phyloP scores from a whole-genome alignment of 805 yeast genomes.

The Kregervanrija pseudodelftensis region DNA sequence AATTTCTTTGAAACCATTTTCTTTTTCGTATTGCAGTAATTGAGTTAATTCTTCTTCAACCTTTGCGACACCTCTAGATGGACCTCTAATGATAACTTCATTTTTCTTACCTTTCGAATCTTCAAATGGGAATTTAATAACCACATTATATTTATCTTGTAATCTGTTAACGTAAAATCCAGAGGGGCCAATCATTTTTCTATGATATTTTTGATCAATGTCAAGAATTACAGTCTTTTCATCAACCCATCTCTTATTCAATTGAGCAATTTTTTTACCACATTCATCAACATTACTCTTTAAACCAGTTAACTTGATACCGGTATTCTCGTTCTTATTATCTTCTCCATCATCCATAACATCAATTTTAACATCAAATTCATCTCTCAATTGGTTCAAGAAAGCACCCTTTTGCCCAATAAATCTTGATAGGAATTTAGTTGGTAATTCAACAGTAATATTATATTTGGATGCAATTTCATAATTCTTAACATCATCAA shows the following conservation, averaged over 20 bases:
- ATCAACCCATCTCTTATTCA: slow-evolving; percentile 76
- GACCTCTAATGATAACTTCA: slow-evolving; percentile 75
- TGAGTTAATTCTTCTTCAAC: slow-evolving; percentile 82
- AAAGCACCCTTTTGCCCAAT: slow-evolving; percentile 87
- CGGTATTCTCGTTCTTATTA: slow-evolving; percentile 35
- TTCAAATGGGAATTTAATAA: slow-evolving; percentile 64
- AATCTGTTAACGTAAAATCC: slow-evolving; percentile 79
- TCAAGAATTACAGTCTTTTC: slow-evolving; percentile 58
- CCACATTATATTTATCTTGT: slow-evolving; percentile 80
- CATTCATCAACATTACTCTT: slow-evolving; percentile 74
- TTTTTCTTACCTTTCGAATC: slow-evolving; percentile 40
- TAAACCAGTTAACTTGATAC: slow-evolving; percentile 64
- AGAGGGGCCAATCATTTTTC: slow-evolving; percentile 74
- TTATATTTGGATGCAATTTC: slow-evolving; percentile 33
- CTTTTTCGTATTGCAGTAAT: slow-evolving; percentile 77
- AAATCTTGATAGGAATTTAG: slow-evolving; percentile 61
- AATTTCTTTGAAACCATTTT: slow-evolving; percentile 65
- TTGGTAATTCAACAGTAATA: slow-evolving; percentile 54
- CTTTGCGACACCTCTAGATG: slow-evolving; percentile 79
- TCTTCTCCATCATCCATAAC: slow-evolving; percentile 43
- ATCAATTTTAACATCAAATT: slow-evolving; percentile 71
- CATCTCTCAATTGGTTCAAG: slow-evolving; percentile 59
- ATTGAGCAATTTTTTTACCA: slow-evolving; percentile 45
- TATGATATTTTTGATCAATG: slow-evolving; percentile 73
- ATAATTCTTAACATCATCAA: slow-evolving; percentile 39